Base-by-base conservation (phyloP, 441 rosid genomes). In the Adansonia madagascariensis region DNA sequence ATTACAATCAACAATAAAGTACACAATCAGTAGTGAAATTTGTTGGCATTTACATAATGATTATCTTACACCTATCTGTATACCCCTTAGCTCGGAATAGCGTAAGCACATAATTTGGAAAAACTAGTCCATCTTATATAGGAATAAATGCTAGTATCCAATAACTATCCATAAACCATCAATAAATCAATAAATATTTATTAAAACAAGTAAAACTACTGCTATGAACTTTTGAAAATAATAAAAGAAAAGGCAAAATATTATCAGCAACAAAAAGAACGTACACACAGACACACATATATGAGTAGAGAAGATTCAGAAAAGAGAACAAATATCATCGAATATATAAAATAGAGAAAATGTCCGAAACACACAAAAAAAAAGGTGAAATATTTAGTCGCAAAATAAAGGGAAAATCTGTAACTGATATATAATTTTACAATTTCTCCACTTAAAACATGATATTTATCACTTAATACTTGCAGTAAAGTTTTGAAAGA, bases 341-440 rank as follows among this genome's bases (percentile, higher is more conserved):
- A 63, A 63, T 2, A 10, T 15, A 14, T 6, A 14, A 15, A 15
- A 35, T 3, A 63, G 1, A 6, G 46, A 61, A 6, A 63, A 63
- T 14, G 46, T 2, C 17, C 20, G 8, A 14, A 2, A 8, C 49
- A 52, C 18, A 63, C 1, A 39, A 24, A 71, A 70, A 71, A 70
- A 3, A 31, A 3, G 39, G 39, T 9, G 20, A 9, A 7, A 6
- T 14, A 3, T 71, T 52, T 17, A n/a, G n/a, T 53, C 3, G 10
- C 1, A 52, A 71, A 53, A 49, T 14, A 52, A 52, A 71, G 62
- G 75, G 75, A 31, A 71, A n/a, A 71, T 35, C 62, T 4, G 12
- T 39, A 15, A 56, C 24, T 10, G 47, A 31, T 31, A 47, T 15
- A 53, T 9, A 53, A 24, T 31, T 49, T 50, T 17, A 8, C 44